Evolutionary conservation across 2,329 filamentous ascomycete species (phyloP).

Genomic region (Talaromyces marneffei): DNA sequence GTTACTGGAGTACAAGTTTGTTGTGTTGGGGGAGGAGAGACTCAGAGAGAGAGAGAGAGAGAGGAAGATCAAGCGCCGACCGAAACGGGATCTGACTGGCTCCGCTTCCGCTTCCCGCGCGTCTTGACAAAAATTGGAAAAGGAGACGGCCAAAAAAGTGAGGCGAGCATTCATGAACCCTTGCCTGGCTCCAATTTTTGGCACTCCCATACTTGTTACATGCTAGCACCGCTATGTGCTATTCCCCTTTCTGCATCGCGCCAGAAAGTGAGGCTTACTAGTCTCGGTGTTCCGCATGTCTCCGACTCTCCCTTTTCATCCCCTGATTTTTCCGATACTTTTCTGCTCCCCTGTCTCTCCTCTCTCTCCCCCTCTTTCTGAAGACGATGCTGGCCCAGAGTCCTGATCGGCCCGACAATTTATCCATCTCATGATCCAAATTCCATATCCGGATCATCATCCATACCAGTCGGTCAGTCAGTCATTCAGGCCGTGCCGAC

Average conservation of each 20-base stretch:
- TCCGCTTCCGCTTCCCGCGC: conserved; percentile 10
- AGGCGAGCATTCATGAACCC: conserved; percentile 6
- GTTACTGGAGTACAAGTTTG: no score
- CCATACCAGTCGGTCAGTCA: not conserved
- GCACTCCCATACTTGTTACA: not conserved
- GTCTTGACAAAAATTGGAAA: not conserved
- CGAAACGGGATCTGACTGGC: conserved; percentile 6
- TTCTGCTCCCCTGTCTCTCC: not conserved
- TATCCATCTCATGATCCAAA: not conserved
- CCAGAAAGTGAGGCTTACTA: conserved; percentile 12
- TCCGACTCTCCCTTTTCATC: conserved; percentile 1
- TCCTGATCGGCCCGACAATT: not conserved
- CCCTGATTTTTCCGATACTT: conserved; percentile 5
- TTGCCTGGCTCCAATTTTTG: not conserved
- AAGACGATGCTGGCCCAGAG: not conserved
- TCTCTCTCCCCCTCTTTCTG: not conserved
- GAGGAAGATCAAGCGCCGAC: conserved; percentile 7
- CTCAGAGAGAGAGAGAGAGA: not conserved
- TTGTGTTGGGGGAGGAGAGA: no score
- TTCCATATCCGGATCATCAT: conserved; percentile 1
- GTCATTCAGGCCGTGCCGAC: not conserved
- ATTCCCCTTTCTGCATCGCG: conserved; percentile 1
- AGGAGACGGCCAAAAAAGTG: conserved; percentile 4
- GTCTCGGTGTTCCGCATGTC: conserved; percentile 3
- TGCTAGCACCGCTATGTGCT: not conserved